Percentiles rank a stretch among this genome's conserved stretches.
These are phyloP conservation scores for Geotrichum fermentans DNA, from an alignment of 1,139 yeast genomes.

Conservation along the genomic window DNA sequence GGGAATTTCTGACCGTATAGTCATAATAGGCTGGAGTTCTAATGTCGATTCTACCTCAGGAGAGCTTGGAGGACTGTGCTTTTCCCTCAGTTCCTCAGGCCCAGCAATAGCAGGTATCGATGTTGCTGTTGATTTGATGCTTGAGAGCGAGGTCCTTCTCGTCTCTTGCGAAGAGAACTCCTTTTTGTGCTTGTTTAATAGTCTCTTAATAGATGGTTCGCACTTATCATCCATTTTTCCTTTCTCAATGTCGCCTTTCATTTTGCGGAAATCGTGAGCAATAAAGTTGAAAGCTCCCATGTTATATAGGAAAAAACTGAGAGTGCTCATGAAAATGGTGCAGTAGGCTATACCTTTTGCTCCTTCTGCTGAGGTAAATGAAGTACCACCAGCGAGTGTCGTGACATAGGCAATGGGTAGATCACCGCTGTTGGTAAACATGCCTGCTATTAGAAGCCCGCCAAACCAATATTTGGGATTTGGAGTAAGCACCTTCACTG, in stretches of 20 bases:
- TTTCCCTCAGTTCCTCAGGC: slow-evolving; percentile 77
- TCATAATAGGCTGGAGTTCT: neutral
- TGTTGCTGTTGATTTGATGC: slow-evolving; percentile 51
- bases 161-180: slow-evolving; percentile 42
- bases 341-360: slow-evolving; percentile 84
- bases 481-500: slow-evolving; percentile 41
- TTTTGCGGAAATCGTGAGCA: slow-evolving; percentile 53
- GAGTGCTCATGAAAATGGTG: slow-evolving; percentile 70
- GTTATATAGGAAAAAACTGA: slow-evolving; percentile 66
- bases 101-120: slow-evolving; percentile 37
- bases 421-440: slow-evolving; percentile 61
- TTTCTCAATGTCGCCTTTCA: slow-evolving; percentile 6
- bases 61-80: slow-evolving; percentile 65
- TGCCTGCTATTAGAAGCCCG: slow-evolving; percentile 66
- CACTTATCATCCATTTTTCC: slow-evolving; percentile 7
- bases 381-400: slow-evolving; percentile 61
- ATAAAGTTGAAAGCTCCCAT: slow-evolving; percentile 68
- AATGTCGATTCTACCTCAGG: slow-evolving; percentile 22
- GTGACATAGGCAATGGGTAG: slow-evolving; percentile 86
- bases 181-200: neutral
- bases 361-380: slow-evolving; percentile 56
- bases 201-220: neutral
- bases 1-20: neutral
- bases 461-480: slow-evolving; percentile 76
- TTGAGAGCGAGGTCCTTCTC: slow-evolving; percentile 62